phyloP scores from a whole-genome alignment of 345 rosid genomes.

The Raphanus sativus region DNA sequence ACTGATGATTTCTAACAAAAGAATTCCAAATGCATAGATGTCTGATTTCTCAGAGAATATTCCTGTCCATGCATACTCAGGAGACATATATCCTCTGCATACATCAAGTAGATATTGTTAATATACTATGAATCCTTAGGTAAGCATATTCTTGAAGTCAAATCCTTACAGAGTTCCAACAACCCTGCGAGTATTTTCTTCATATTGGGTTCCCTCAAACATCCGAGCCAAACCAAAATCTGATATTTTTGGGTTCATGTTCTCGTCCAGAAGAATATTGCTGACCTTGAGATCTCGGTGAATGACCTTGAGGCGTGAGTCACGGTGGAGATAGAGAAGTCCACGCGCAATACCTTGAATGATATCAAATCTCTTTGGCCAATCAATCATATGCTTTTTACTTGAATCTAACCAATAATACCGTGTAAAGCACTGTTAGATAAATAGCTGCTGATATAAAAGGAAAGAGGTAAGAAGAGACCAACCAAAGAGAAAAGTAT shows the following conservation, averaged over 20 bases:
- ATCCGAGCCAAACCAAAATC: conserved; percentile 38
- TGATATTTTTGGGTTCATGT: conserved; percentile 31
- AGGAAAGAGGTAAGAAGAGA: neutral
- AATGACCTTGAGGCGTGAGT: conserved; percentile 29
- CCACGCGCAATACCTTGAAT: conserved; percentile 29
- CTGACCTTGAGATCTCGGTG: conserved; percentile 29
- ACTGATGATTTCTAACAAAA: conserved; percentile 32
- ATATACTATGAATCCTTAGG: neutral
- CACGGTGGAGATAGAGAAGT: conserved; percentile 30
- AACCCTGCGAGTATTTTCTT: conserved; percentile 21
- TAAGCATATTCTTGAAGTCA: neutral
- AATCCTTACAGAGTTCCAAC: conserved; percentile 33
- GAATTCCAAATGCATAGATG: conserved; percentile 49
- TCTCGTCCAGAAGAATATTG: conserved; percentile 31
- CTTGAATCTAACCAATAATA: conserved; percentile 16
- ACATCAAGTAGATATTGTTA: neutral
- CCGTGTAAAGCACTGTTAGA: neutral
- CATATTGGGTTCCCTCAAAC: conserved; percentile 17
- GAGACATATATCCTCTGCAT: neutral
- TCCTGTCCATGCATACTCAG: conserved; percentile 1
- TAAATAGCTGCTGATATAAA: neutral
- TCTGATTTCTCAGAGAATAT: conserved; percentile 49
- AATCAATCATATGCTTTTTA: neutral
- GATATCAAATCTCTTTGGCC: conserved; percentile 24
- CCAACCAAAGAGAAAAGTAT: conserved; percentile 49